Base-by-base conservation (phyloP, 208 protist genomes). In the Crithidia sp. region DNA sequence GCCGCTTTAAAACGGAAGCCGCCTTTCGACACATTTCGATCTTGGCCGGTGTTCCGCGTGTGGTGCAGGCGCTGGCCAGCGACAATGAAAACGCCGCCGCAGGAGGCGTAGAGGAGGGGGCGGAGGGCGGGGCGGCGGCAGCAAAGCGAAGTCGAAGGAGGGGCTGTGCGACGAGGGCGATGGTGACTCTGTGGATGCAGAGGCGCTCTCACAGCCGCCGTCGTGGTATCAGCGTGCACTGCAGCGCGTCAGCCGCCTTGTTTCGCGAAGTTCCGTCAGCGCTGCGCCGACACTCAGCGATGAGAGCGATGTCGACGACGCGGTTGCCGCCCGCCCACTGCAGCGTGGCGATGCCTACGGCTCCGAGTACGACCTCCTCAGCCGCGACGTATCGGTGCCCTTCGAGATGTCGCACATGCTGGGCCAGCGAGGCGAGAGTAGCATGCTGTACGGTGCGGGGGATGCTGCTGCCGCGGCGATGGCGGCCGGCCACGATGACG, bases 371-470 rank as follows among this genome's bases (percentile, higher is more conserved):
- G 65, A 70, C 65, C 57, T 53, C 43, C 47, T 70, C 41, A 59
- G 65, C 65, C 65, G 65, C 50, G 53, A 17, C 43, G 41, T 39
- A 19, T 61, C 55, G 10, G 55, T 57, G 12, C 67, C 55, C 0
- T 73, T 58, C 45, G 67, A 73, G 28, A 65, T 57, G 67, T 67
- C 61, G 14, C 50, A 75, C 60, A 16, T 67, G 37, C 52, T 44
- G 7, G 53, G 49, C 16, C 68, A 74, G 68, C 60, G 59, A 19
- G 52, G 50, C 13, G 68, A 47, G 49, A 67, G 52, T 37, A 37
- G 49, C 9, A 5, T 63, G 7, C 50, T 59, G 4, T 41, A 67
- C 47, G 57, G 40, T 3, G 41, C 66, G 12, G 63, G 67, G 8
- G 54, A 36, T 53, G 41, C 13, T 1, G 52, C 60, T 3, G 12